A percentile compares a stretch with the other conserved stretches of the same genome.
Conservation (phyloP, 306 rosid genomes). For the Sesbania bispinosa region DNA sequence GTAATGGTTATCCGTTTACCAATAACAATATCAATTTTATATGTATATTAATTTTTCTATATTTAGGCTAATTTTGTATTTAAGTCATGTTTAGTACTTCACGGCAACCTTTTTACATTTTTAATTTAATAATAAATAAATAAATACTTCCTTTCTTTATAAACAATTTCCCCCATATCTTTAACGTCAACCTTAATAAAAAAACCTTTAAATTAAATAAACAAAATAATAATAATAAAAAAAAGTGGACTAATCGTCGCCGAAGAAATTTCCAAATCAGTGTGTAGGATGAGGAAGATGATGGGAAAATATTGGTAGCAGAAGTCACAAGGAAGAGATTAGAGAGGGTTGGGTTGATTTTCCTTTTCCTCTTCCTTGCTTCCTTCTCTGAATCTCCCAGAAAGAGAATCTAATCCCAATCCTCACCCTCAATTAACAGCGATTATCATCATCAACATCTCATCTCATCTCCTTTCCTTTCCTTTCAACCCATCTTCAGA, state of each 20-base stretch:
- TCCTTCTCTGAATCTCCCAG: background rate
- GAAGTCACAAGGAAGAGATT: slow-evolving; percentile 7
- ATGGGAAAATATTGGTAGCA: slow-evolving; percentile 10
- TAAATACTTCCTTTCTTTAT: too few species aligned
- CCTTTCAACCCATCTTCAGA: slow-evolving; percentile 8
- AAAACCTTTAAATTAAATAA: too few species aligned
- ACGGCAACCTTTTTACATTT: too few species aligned
- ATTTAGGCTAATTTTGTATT: too few species aligned
- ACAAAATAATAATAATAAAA: background rate
- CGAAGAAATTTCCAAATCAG: slow-evolving; percentile 16
- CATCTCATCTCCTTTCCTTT: too few species aligned
- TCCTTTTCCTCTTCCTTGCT: background rate
- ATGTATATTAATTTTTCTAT: too few species aligned
- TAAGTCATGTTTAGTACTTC: too few species aligned
- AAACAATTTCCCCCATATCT: too few species aligned
- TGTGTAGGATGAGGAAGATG: slow-evolving; percentile 10
- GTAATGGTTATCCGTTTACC: too few species aligned
- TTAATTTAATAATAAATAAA: too few species aligned
- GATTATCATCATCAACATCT: background rate
- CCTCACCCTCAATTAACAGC: background rate
- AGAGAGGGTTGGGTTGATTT: slow-evolving; percentile 23
- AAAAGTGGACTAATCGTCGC: background rate
- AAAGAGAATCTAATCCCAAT: slow-evolving; percentile 26
- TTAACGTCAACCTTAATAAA: too few species aligned
- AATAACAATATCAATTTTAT: too few species aligned